Conservation (phyloP, 2,329 filamentous ascomycete genomes). For the Chrysosphaeria jannelii region DNA sequence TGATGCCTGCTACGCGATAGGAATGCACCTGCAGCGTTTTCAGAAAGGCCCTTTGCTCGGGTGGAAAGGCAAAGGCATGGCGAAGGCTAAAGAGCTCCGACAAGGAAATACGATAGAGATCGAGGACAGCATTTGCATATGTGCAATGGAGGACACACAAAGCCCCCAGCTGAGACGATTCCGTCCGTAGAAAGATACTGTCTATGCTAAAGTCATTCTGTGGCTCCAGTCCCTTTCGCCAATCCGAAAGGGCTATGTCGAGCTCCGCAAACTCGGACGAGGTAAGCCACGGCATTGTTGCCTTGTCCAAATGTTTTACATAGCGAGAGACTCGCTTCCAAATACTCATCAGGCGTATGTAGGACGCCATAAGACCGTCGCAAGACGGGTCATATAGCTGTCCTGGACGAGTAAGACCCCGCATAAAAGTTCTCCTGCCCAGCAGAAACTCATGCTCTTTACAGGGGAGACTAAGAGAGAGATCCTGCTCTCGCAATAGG, state of each 20-base stretch:
- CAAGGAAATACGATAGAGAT: constrained; percentile 16
- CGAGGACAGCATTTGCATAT: constrained; percentile 15
- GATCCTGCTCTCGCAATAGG: constrained; percentile 4
- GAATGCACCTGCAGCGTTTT: constrained; percentile 10
- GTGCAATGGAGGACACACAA: constrained; percentile 15
- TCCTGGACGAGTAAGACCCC: background rate
- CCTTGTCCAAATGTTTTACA: constrained; percentile 12
- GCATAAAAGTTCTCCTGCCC: too few species aligned
- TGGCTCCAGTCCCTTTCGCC: constrained; percentile 13
- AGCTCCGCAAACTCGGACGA: constrained; percentile 14
- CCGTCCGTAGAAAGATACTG: constrained; percentile 15
- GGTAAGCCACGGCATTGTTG: constrained; percentile 13
- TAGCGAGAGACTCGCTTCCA: constrained; percentile 14
- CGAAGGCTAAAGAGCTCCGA: constrained; percentile 14
- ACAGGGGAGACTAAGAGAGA: constrained; percentile 16
- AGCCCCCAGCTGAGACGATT: constrained; percentile 15
- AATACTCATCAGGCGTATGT: constrained; percentile 12
- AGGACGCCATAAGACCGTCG: constrained; percentile 13
- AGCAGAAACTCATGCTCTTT: constrained; percentile 21
- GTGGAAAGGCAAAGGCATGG: constrained; percentile 12
- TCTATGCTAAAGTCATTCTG: constrained; percentile 14
- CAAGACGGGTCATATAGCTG: background rate
- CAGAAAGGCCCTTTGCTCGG: constrained; percentile 11
- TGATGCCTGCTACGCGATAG: constrained; percentile 11
- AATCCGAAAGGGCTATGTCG: constrained; percentile 11